Percentiles rank a stretch among this genome's conserved stretches.
Evolutionary conservation across 208 protist genomes (phyloP).

Genomic region (Strigomonas culicis): DNA sequence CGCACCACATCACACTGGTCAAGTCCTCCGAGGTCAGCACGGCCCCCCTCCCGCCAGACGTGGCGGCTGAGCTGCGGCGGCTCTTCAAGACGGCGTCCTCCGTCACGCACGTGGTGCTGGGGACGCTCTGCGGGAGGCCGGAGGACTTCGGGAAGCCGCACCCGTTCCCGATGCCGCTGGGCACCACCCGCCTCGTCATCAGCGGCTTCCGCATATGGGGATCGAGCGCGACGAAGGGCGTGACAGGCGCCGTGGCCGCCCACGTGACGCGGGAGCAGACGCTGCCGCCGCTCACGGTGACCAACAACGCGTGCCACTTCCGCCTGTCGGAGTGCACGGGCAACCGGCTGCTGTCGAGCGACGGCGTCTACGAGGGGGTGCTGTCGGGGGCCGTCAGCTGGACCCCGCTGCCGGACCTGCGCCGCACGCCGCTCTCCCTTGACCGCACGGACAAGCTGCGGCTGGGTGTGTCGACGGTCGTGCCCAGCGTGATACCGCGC

Average conservation of each 20-base stretch:
- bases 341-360: neutral
- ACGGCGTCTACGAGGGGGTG: neutral
- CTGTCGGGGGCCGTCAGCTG: neutral
- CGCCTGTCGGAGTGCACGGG: neutral
- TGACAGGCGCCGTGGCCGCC: slow-evolving; percentile 30
- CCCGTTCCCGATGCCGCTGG: neutral
- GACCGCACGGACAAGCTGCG: neutral
- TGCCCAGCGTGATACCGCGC: slow-evolving; percentile 21
- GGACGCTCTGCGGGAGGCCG: neutral
- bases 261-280: slow-evolving; percentile 35
- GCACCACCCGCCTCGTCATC: slow-evolving; percentile 25
- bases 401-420: slow-evolving; percentile 16
- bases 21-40: slow-evolving; percentile 35
- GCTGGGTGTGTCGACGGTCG: neutral
- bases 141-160: neutral
- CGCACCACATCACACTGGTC: slow-evolving; percentile 28
- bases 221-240: slow-evolving; percentile 22
- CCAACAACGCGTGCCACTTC: neutral
- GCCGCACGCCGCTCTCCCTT: neutral
- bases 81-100: slow-evolving; percentile 2
- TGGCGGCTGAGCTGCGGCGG: slow-evolving; percentile 6
- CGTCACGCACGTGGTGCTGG: slow-evolving; percentile 16
- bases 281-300: slow-evolving; percentile 21
- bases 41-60: slow-evolving; percentile 15
- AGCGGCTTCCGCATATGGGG: slow-evolving; percentile 42